A percentile compares a stretch with the other conserved stretches of the same genome.
These are phyloP conservation scores for Bryoerythrophyllum caledonicum DNA, from an alignment of 225 moss, liverwort and hornwort species.

Conservation along the genomic window DNA sequence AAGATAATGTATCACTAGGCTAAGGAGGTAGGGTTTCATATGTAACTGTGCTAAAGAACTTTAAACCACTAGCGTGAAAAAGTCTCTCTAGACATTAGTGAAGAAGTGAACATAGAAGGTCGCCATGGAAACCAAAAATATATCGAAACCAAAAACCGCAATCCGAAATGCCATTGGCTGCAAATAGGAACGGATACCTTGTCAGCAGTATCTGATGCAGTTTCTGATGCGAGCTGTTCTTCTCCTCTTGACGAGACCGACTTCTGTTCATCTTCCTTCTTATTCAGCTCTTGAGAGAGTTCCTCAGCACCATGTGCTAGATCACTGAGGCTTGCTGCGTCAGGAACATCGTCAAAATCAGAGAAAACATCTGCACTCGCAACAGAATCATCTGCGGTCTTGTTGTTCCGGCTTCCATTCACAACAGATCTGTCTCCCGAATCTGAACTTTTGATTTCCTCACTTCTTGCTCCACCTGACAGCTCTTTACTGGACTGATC, in stretches of 20 bases:
- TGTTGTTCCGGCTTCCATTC: slow-evolving; percentile 31
- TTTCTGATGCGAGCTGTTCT: slow-evolving; percentile 28
- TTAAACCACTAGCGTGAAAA: background rate
- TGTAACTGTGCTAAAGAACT: background rate
- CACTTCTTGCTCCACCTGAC: slow-evolving; percentile 36
- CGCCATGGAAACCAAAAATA: too few relatives aligned
- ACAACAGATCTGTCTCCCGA: slow-evolving; percentile 22
- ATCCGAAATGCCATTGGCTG: background rate
- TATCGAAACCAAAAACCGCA: background rate
- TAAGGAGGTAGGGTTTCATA: slow-evolving; percentile 3
- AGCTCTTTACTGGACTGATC: slow-evolving; percentile 33
- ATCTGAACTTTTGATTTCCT: slow-evolving; percentile 25
- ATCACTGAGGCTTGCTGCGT: slow-evolving; percentile 40
- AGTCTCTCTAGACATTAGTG: background rate
- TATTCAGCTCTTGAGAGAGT: slow-evolving; percentile 33
- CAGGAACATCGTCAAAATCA: slow-evolving; percentile 41
- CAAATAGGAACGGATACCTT: slow-evolving; percentile 33
- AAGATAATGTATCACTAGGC: slow-evolving; percentile 3
- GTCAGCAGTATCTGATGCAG: slow-evolving; percentile 27
- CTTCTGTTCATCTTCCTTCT: slow-evolving; percentile 36
- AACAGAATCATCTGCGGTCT: slow-evolving; percentile 5
- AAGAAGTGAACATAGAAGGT: background rate
- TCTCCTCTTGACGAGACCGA: slow-evolving; percentile 21
- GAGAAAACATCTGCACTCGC: slow-evolving; percentile 24
- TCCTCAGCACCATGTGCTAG: slow-evolving; percentile 44